Conservation (phyloP, 129 eudicot genomes). For the Erigeron canadensis region DNA sequence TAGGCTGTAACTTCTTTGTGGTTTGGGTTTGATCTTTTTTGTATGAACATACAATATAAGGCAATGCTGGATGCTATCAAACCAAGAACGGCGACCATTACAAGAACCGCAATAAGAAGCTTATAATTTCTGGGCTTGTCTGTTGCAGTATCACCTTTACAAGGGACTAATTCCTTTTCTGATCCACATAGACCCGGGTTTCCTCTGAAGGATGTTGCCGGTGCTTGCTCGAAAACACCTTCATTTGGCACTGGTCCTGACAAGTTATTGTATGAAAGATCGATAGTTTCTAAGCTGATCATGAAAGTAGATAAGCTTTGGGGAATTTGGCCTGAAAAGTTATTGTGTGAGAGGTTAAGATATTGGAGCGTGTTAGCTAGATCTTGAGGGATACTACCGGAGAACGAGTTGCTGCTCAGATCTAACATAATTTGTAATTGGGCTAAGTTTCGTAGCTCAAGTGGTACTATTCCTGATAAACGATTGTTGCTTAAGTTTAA, state of each 20-base stretch:
- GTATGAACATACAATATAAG: slow-evolving; percentile 25
- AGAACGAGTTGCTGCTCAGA: slow-evolving; percentile 65
- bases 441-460: slow-evolving; percentile 54
- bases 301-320: slow-evolving; percentile 47
- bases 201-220: slow-evolving; percentile 44
- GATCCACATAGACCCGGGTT: slow-evolving; percentile 76
- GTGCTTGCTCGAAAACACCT: slow-evolving; percentile 45
- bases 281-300: slow-evolving; percentile 57
- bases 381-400: slow-evolving; percentile 65
- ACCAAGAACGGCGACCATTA: slow-evolving; percentile 42
- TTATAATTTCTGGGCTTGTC: slow-evolving; percentile 28
- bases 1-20: slow-evolving; percentile 46
- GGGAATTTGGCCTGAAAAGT: slow-evolving; percentile 71
- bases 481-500: slow-evolving; percentile 60
- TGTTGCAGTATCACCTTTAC: slow-evolving; percentile 22
- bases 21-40: slow-evolving; percentile 30
- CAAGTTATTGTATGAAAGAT: slow-evolving; percentile 66
- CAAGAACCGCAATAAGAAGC: slow-evolving; percentile 39
- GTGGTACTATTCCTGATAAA: slow-evolving; percentile 66
- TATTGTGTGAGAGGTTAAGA: slow-evolving; percentile 75
- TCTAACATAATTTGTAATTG: slow-evolving; percentile 52
- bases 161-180: slow-evolving; percentile 52
- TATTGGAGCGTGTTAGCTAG: slow-evolving; percentile 45
- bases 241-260: slow-evolving; percentile 59
- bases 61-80: slow-evolving; percentile 37